Evolutionary conservation across 176 grass and related monocot species (phyloP).

Genomic region (Hordeum marinum): DNA sequence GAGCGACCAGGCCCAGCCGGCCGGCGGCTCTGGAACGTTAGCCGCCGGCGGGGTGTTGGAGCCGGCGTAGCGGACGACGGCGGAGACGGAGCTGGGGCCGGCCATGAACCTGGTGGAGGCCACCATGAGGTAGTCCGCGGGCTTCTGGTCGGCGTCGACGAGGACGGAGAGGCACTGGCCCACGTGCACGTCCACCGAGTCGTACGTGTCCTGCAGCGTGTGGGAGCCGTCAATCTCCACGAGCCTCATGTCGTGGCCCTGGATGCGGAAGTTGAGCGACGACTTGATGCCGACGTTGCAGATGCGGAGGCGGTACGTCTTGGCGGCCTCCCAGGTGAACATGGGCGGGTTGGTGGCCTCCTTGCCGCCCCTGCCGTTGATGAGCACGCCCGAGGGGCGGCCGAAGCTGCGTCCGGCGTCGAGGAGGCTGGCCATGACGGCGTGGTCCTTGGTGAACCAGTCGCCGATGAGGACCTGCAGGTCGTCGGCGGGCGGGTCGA

Average conservation of each 20-base stretch:
- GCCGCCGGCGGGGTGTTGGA: conserved; percentile 42
- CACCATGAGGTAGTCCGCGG: conserved; percentile 61
- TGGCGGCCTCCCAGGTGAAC: conserved; percentile 63
- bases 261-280: conserved; percentile 88
- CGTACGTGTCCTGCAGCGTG: conserved; percentile 53
- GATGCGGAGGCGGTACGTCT: conserved; percentile 55
- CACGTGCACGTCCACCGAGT: conserved; percentile 56
- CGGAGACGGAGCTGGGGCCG: not conserved
- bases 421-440: conserved; percentile 27
- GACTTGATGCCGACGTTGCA: conserved; percentile 64
- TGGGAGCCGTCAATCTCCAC: conserved; percentile 72
- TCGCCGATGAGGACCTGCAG: conserved; percentile 56
- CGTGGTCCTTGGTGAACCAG: conserved; percentile 75
- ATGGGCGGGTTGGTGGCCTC: conserved; percentile 2
- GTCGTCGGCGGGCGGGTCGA: conserved; percentile 47
- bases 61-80: conserved; percentile 49
- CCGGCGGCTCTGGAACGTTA: conserved; percentile 31
- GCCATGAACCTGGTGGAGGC: conserved; percentile 60
- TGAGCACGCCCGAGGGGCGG: conserved; percentile 45
- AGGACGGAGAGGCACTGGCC: conserved; percentile 71
- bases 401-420: conserved; percentile 38
- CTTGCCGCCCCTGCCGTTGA: conserved; percentile 50
- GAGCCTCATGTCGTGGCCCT: conserved; percentile 59
- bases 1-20: conserved; percentile 82
- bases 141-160: conserved; percentile 54